These are phyloP conservation scores for Russula sp. DNA, from an alignment of 768 basidiomycete species.

Conservation along the genomic window DNA sequence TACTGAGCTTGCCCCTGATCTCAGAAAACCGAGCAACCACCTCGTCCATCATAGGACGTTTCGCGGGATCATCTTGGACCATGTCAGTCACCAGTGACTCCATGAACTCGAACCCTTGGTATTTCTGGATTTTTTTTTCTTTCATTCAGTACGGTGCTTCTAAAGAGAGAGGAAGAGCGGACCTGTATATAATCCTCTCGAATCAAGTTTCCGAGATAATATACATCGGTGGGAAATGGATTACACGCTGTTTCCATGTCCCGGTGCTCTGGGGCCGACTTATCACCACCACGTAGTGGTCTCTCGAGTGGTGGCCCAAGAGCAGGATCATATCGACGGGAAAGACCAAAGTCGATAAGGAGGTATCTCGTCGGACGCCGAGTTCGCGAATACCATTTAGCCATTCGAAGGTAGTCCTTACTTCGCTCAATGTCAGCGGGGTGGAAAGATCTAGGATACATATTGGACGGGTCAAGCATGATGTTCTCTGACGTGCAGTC, in stretches of 20 bases:
- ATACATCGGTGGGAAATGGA: conserved; percentile 21
- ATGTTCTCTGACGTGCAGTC: background rate
- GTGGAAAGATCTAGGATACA: background rate
- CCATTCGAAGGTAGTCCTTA: background rate
- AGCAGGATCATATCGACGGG: background rate
- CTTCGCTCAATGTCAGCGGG: background rate
- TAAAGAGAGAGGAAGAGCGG: background rate
- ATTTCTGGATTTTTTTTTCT: background rate
- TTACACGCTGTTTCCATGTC: background rate
- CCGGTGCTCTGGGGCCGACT: background rate
- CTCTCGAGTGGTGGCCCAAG: background rate
- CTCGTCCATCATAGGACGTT: conserved; percentile 27
- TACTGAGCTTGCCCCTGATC: background rate
- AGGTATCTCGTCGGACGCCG: background rate
- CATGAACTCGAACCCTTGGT: conserved; percentile 5
- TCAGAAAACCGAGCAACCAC: background rate
- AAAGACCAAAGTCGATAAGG: background rate
- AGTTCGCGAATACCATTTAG: background rate
- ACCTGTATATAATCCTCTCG: background rate
- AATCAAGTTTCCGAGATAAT: conserved; percentile 24
- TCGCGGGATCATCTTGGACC: conserved; percentile 29
- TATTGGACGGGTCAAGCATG: background rate
- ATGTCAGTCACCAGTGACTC: conserved; percentile 27
- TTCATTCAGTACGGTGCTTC: background rate
- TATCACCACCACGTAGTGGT: background rate